phyloP scores from a whole-genome alignment of 208 protist species.

The Crithidia mellificae region DNA sequence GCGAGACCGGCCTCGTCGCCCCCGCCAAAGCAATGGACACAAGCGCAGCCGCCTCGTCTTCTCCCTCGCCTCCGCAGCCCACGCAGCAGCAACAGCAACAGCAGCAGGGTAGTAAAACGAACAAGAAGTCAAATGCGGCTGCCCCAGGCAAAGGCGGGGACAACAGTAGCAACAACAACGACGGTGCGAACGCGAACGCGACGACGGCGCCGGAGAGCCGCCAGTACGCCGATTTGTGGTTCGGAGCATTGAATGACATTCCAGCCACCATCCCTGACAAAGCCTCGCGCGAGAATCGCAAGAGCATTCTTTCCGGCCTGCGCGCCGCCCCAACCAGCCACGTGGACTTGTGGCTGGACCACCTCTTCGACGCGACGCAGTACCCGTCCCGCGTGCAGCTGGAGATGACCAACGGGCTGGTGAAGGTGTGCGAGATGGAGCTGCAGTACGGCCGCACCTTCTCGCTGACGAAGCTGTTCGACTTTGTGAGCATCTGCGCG shows the following conservation, averaged over 20 bases:
- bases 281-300: conserved; percentile 40
- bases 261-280: conserved; percentile 48
- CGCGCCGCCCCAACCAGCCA: conserved; percentile 40
- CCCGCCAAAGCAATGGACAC: not conserved
- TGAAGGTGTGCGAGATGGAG: conserved; percentile 72
- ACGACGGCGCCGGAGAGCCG: not conserved
- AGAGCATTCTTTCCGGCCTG: conserved; percentile 47
- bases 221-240: conserved; percentile 62
- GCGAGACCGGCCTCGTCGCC: conserved; percentile 12
- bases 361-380: conserved; percentile 78
- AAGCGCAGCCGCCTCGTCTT: not conserved
- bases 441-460: conserved; percentile 74
- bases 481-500: conserved; percentile 82
- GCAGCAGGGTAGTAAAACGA: not conserved
- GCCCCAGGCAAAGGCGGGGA: not conserved
- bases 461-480: conserved; percentile 80
- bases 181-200: conserved; percentile 1
- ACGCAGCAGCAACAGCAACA: too few species aligned
- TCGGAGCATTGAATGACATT: conserved; percentile 63
- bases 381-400: conserved; percentile 67
- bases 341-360: conserved; percentile 82
- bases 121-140: not conserved
- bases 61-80: not conserved
- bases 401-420: conserved; percentile 75
- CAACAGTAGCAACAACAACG: not conserved